These are phyloP conservation scores for Candida taoyuanica DNA, from an alignment of 805 yeast genomes.

Conservation along the genomic window DNA sequence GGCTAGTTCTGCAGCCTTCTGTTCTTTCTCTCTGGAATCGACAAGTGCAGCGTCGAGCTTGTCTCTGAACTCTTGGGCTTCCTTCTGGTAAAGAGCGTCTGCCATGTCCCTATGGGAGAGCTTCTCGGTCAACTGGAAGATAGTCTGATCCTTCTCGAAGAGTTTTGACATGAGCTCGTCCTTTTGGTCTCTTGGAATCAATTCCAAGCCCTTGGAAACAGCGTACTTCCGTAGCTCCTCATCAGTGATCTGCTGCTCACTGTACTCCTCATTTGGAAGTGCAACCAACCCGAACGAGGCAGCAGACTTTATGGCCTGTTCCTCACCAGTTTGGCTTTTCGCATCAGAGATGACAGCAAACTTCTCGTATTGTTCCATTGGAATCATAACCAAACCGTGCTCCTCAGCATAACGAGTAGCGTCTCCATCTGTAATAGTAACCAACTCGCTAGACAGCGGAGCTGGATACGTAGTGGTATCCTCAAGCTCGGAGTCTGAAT, in stretches of 20 bases:
- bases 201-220: slow-evolving; percentile 5
- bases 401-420: slow-evolving; percentile 29
- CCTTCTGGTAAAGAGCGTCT: slow-evolving; percentile 21
- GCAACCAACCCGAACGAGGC: slow-evolving; percentile 8
- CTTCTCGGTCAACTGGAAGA: slow-evolving; percentile 5
- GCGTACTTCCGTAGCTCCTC: slow-evolving; percentile 10
- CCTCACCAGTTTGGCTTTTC: slow-evolving; percentile 1
- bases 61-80: slow-evolving; percentile 20
- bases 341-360: not conserved
- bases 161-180: not conserved
- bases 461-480: slow-evolving; percentile 19
- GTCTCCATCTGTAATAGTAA: slow-evolving; percentile 20
- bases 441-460: slow-evolving; percentile 23
- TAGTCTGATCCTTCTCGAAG: slow-evolving; percentile 1
- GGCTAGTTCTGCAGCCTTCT: slow-evolving; percentile 7
- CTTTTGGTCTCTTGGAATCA: slow-evolving; percentile 1
- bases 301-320: slow-evolving; percentile 19
- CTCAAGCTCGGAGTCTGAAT: slow-evolving; percentile 26
- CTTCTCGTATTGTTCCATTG: slow-evolving; percentile 18
- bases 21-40: slow-evolving; percentile 5
- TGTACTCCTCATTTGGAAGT: slow-evolving; percentile 8
- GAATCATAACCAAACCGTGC: slow-evolving; percentile 28
- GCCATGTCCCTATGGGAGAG: slow-evolving; percentile 16
- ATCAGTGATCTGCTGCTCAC: slow-evolving; percentile 14
- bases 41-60: slow-evolving; percentile 17